Conservation (phyloP, 257 asterid species). For the Coffea eugenioides region DNA sequence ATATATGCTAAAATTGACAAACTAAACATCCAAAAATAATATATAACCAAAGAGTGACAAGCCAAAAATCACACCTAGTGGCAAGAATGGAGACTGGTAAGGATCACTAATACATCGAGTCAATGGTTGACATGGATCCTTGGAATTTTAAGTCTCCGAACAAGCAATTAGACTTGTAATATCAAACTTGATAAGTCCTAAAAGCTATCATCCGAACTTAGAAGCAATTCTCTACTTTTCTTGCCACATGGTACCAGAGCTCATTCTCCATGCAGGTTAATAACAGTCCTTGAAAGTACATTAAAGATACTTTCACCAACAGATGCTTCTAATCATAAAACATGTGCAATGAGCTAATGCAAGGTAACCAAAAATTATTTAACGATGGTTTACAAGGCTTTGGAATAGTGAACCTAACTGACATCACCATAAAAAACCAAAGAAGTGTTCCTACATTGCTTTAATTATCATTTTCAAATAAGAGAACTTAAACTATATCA, state of each 20-base stretch:
- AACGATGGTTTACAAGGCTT: not conserved
- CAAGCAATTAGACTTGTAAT: not conserved
- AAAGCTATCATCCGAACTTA: not conserved
- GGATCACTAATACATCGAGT: too few species aligned
- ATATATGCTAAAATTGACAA: too few species aligned
- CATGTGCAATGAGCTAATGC: not conserved
- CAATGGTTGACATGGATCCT: too few species aligned
- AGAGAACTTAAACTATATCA: not conserved
- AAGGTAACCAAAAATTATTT: not conserved
- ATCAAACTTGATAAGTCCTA: not conserved
- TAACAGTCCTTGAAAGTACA: not conserved
- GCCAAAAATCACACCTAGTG: too few species aligned
- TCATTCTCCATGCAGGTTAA: not conserved
- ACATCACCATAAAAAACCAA: not conserved
- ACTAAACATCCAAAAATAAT: too few species aligned
- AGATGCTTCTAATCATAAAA: not conserved
- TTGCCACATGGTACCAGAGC: not conserved
- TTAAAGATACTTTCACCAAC: not conserved
- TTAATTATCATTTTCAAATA: not conserved
- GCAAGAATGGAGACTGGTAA: too few species aligned
- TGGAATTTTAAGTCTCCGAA: too few species aligned
- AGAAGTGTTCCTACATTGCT: not conserved
- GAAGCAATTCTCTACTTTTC: not conserved
- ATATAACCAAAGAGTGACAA: too few species aligned
- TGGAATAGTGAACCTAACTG: not conserved